Percentiles rank a stretch among this genome's conserved stretches.
Conservation (phyloP, 2,329 filamentous ascomycete genomes). For the Capronia coronata region DNA sequence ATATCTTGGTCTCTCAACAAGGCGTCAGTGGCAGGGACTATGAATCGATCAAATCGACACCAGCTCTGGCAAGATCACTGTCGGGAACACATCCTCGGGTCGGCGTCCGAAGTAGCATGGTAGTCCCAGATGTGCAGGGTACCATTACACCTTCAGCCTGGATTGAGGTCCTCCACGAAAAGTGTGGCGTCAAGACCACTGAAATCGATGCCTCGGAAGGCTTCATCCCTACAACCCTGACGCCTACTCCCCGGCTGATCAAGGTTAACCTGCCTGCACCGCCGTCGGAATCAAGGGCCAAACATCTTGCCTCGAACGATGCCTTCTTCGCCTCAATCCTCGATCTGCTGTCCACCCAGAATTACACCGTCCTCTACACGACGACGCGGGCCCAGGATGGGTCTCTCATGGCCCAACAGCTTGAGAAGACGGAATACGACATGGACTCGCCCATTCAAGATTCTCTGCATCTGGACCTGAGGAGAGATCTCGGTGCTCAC, state of each 20-base stretch:
- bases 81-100: constrained; percentile 4
- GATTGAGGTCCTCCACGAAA: constrained; percentile 38
- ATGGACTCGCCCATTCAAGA: constrained; percentile 57
- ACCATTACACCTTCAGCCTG: constrained; percentile 42
- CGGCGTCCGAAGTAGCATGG: constrained; percentile 45
- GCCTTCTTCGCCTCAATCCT: constrained; percentile 44
- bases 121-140: constrained; percentile 50
- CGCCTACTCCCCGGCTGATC: constrained; percentile 34
- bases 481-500: constrained; percentile 52
- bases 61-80: constrained; percentile 35
- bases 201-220: constrained; percentile 38
- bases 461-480: constrained; percentile 64
- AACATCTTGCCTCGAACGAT: constrained; percentile 30
- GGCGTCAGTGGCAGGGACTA: constrained; percentile 67
- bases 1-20: constrained; percentile 72
- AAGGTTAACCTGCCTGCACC: constrained; percentile 41
- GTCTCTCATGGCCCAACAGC: constrained; percentile 26
- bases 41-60: constrained; percentile 45
- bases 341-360: constrained; percentile 42
- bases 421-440: constrained; percentile 50
- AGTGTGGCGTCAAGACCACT: constrained; percentile 43
- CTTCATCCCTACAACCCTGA: constrained; percentile 24
- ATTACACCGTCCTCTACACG: constrained; percentile 70
- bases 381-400: constrained; percentile 51
- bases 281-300: constrained; percentile 9